Evolutionary conservation across 306 rosid species (phyloP), one percentile per base, ranked within the genome.

Genomic region (Phaseolus lunatus): DNA sequence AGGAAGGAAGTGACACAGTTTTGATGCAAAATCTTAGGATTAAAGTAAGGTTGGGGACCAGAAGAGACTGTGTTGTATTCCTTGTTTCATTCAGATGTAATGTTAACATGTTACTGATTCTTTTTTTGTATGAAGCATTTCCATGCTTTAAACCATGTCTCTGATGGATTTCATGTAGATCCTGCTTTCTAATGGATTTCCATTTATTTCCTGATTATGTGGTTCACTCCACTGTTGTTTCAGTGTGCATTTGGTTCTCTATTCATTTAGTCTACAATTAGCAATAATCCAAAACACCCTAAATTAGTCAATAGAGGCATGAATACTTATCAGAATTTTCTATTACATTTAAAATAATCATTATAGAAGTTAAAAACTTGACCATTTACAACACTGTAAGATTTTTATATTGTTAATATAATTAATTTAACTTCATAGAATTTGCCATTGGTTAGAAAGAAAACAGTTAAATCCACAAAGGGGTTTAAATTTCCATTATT

Each of bases 1-100:
- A 78, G 85, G 73, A 61, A 78, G 83, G 77, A 88, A 86, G 86
- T 92, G 68, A 87, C 89, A 83, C 84, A 88, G 82, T 83, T 90
- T 89, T 47, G 88, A 79, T 75, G 87, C 90, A 78, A 89, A 84
- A 80, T 20, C 89, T 53, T 85, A 75, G 88, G 90, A 87, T 53
- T 69, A 52, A 66, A 65, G 87, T 84, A 63, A 83, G 76, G 39
- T n/a, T 52, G 44, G 49, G 80, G 39, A 41, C 10, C n/a, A 37
- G 59, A 73, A 81, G 81, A 67, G 65, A 76, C 20, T 56, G 59
- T 73, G 48, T 48, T 80, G 76, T 45, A 53, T 27, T 16, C 59
- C 67, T 44, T 73, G 80, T 45, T 54, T 80, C 63, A 14, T 74
- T 64, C 31, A 39, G 48, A 67, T 82, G 82, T 68, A 74, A 71